Evolutionary conservation across 495 filamentous ascomycete species (phyloP).

Genomic region (Pseudomonodictys pantanalensis): DNA sequence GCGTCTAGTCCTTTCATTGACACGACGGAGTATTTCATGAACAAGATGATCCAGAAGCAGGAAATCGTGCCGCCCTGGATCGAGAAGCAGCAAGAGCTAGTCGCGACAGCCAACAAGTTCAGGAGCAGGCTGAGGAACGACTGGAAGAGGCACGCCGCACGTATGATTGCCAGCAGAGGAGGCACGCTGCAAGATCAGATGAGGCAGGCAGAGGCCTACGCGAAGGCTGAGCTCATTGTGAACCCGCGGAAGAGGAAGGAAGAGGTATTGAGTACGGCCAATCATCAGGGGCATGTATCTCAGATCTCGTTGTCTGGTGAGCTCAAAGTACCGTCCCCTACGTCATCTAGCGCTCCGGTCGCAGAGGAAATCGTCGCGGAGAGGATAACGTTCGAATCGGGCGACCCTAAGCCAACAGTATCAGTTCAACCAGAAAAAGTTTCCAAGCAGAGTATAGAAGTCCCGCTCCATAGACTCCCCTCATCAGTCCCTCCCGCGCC

Average conservation of each 20-base stretch:
- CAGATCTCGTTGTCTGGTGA: slow-evolving; percentile 48
- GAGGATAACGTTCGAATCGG: not conserved
- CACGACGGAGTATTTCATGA: slow-evolving; percentile 97
- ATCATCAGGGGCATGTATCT: slow-evolving; percentile 42
- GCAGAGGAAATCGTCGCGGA: slow-evolving; percentile 9
- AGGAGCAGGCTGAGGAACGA: slow-evolving; percentile 70
- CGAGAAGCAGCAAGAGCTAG: slow-evolving; percentile 93
- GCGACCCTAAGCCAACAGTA: not conserved
- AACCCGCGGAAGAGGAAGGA: slow-evolving; percentile 47
- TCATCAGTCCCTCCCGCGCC: slow-evolving; percentile 37
- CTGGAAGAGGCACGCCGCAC: slow-evolving; percentile 82
- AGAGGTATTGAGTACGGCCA: slow-evolving; percentile 49
- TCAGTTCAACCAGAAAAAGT: not conserved
- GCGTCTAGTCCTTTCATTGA: slow-evolving; percentile 88
- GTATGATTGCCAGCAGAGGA: slow-evolving; percentile 75
- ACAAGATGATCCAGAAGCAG: slow-evolving; percentile 96
- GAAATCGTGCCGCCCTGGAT: slow-evolving; percentile 86
- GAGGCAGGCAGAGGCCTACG: slow-evolving; percentile 66
- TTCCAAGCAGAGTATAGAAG: not conserved
- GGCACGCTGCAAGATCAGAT: slow-evolving; percentile 77
- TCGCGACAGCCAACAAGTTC: slow-evolving; percentile 65
- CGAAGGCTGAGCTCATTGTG: slow-evolving; percentile 61
- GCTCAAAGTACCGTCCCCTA: slow-evolving; percentile 28
- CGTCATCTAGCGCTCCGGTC: not conserved
- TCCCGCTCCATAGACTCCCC: slow-evolving; percentile 6